A percentile compares a stretch with the other conserved stretches of the same genome.
These are phyloP conservation scores for Beauveria sp. DNA, from an alignment of 2,329 filamentous ascomycete species.

Conservation along the genomic window DNA sequence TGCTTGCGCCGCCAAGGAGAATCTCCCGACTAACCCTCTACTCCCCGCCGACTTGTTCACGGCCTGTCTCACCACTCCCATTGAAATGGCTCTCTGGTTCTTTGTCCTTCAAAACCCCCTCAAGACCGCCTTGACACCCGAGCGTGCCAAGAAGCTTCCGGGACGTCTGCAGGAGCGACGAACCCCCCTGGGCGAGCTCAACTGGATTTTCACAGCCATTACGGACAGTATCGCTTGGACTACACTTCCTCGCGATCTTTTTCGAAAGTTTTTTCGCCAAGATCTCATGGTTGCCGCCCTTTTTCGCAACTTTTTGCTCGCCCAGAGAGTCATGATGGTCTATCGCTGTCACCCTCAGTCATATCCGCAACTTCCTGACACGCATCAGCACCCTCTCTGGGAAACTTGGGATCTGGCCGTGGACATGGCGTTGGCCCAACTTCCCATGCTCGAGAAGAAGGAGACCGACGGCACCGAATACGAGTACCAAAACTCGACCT, in stretches of 20 bases:
- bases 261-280: slow-evolving; percentile 94
- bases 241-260: slow-evolving; percentile 77
- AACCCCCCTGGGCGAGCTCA: slow-evolving; percentile 89
- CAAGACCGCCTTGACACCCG: slow-evolving; percentile 61
- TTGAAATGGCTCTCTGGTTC: slow-evolving; percentile 94
- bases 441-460: slow-evolving; percentile 76
- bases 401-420: slow-evolving; percentile 96
- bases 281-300: slow-evolving; percentile 98
- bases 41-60: slow-evolving; percentile 94
- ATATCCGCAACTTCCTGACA: slow-evolving; percentile 85
- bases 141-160: slow-evolving; percentile 81
- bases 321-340: slow-evolving; percentile 90
- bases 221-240: slow-evolving; percentile 99
- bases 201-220: slow-evolving; percentile 99
- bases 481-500: slow-evolving; percentile 88
- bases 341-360: slow-evolving; percentile 95
- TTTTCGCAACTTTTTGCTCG: slow-evolving; percentile 91
- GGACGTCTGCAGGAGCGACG: slow-evolving; percentile 86
- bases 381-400: slow-evolving; percentile 91
- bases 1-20: slow-evolving; percentile 84
- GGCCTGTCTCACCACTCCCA: slow-evolving; percentile 89
- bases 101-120: slow-evolving; percentile 89
- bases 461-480: slow-evolving; percentile 69
- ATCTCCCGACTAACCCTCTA: slow-evolving; percentile 86
- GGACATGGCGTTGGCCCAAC: slow-evolving; percentile 85